A percentile compares a stretch with the other conserved stretches of the same genome.
These are phyloP conservation scores for Acanthamoeba triangularis DNA, from an alignment of 208 protist species.

Conservation along the genomic window DNA sequence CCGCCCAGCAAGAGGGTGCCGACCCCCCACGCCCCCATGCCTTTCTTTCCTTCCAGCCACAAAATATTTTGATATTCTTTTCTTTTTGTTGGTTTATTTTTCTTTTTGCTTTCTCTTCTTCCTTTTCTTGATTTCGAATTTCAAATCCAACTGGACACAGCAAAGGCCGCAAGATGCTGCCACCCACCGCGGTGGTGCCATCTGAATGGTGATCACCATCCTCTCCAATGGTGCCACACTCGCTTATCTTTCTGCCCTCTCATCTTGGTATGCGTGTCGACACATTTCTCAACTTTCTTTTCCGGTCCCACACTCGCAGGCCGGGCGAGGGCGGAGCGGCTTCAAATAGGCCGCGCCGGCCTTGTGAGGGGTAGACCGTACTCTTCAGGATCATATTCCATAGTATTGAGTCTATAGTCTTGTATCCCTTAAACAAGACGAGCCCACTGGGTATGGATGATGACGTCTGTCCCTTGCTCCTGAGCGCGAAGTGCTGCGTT, in stretches of 20 bases:
- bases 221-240: background rate
- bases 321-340: background rate
- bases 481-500: constrained; percentile 74
- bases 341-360: background rate
- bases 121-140: background rate
- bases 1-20: background rate
- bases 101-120: background rate
- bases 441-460: constrained; percentile 77
- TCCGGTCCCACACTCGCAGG: background rate
- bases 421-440: constrained; percentile 77
- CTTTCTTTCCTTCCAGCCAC: background rate
- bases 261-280: background rate
- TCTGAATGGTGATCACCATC: background rate
- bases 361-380: constrained; percentile 59
- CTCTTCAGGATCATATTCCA: constrained; percentile 79
- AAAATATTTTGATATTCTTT: background rate
- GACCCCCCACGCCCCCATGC: background rate
- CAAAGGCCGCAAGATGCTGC: background rate
- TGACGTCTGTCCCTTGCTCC: constrained; percentile 71
- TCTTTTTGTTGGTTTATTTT: background rate
- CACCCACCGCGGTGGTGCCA: background rate
- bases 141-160: no score
- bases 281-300: background rate
- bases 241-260: background rate
- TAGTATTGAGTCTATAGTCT: constrained; percentile 75